Base-by-base conservation (phyloP, 805 yeast species). In the Candida coleopterorum region DNA sequence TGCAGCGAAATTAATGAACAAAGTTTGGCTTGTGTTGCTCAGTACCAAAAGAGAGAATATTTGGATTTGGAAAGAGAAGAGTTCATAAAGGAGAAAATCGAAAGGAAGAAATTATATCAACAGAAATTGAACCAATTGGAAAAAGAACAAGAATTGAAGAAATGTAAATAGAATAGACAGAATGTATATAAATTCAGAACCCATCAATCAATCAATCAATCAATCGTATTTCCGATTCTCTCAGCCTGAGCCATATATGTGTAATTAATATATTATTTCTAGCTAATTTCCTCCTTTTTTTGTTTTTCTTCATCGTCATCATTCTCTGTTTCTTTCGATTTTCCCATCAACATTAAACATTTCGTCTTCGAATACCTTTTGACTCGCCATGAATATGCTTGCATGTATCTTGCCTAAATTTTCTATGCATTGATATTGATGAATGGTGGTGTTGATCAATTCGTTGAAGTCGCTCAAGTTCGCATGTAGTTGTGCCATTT, bases 31-130 rank as follows among this genome's bases (percentile, higher is more conserved):
- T 86, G 96, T 59, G 77, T 86, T 32, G 56, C 69, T 15, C 59
- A 66, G 16, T 75, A 74, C 45, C 87, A 83, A 58, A 68, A 68
- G 31, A 74, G 75, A 44, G 75, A 78, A 46, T 81, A 71, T 46
- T 70, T 83, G 39, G 95, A 86, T 55, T 68, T 64, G 30, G 85
- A 85, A 52, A 68, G 87, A 46, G 87, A 81, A 47, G 59, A 72
- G 34, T 66, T 77, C 42, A 78, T 86, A 26, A 58, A 70, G 37
- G 77, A 77, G 46, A 85, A 84, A 38, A 36, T 46, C 20, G 56
- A 53, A 29, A 53, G 39, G 40, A 46, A 42, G 30, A 43, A 40
- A 20, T 15, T 41, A 18, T 33, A 41, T 29, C 31, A 43, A 25
- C 23, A n/a, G n/a, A n/a, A n/a, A n/a, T n/a, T n/a, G n/a, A n/a